Conservation (phyloP, 1,284 basidiomycete genomes). For the Ganoderma meredithae region DNA sequence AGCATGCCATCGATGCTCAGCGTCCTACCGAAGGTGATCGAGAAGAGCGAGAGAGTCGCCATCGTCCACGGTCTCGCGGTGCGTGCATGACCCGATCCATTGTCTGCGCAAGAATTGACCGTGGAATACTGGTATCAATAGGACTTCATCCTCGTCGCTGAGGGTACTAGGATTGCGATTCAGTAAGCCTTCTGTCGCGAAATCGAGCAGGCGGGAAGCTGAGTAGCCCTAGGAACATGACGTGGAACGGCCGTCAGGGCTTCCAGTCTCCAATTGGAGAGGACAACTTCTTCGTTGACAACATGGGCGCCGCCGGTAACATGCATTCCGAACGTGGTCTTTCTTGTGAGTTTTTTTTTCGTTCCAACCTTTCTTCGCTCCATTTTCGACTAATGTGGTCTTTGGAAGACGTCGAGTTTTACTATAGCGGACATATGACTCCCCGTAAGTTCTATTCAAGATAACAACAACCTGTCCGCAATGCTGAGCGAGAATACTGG, state of each 20-base stretch:
- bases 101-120: not conserved
- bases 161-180: constrained; percentile 64
- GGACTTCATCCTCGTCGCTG: constrained; percentile 63
- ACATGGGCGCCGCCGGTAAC: constrained; percentile 46
- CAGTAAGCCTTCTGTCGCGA: constrained; percentile 47
- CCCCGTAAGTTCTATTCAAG: constrained; percentile 49
- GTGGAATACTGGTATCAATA: constrained; percentile 29
- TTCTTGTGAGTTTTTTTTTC: constrained; percentile 39
- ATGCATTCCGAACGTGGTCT: constrained; percentile 46
- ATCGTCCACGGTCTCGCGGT: constrained; percentile 42
- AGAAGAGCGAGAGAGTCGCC: constrained; percentile 48
- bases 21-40: constrained; percentile 49
- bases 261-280: constrained; percentile 48
- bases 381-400: not conserved
- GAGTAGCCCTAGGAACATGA: constrained; percentile 44
- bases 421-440: constrained; percentile 65
- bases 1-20: constrained; percentile 48
- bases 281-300: constrained; percentile 45
- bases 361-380: not conserved
- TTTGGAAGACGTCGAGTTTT: constrained; percentile 58
- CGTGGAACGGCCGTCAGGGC: constrained; percentile 48
- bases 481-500: not conserved
- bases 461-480: not conserved
- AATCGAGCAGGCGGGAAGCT: not conserved
- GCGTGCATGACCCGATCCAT: not conserved